phyloP scores from a whole-genome alignment of 2,329 filamentous ascomycete genomes.

The Epichloe gansuensis region DNA sequence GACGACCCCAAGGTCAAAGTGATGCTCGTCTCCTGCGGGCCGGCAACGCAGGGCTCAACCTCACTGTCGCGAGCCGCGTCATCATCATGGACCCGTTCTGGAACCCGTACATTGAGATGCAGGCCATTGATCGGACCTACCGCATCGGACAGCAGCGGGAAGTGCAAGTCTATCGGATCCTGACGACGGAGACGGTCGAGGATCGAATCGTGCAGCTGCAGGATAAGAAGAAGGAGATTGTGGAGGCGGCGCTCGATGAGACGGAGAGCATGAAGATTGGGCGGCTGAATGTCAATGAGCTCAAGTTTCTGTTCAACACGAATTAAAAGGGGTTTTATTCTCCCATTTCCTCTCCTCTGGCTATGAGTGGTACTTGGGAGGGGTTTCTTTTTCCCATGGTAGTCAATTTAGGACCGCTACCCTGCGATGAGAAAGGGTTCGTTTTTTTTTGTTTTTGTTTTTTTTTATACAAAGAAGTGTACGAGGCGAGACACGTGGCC shows the following conservation, averaged over 20 bases:
- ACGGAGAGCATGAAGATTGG: conserved; percentile 53
- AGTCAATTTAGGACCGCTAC: too few relatives aligned
- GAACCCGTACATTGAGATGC: conserved; percentile 88
- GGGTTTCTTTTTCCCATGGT: too few relatives aligned
- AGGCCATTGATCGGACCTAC: conserved; percentile 82
- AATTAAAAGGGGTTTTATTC: not conserved
- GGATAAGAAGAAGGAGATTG: conserved; percentile 63
- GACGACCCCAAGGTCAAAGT: conserved; percentile 53
- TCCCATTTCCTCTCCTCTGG: too few relatives aligned
- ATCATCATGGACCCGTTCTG: conserved; percentile 90
- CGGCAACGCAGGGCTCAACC: conserved; percentile 74
- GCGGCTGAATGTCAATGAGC: conserved; percentile 52
- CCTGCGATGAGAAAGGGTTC: too few relatives aligned
- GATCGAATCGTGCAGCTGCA: conserved; percentile 75
- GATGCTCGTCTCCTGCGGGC: conserved; percentile 75
- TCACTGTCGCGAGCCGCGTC: conserved; percentile 71
- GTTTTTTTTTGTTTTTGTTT: too few relatives aligned
- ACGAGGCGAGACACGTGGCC: too few relatives aligned
- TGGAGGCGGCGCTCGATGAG: conserved; percentile 72
- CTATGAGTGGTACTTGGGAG: too few relatives aligned
- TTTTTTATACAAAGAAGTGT: too few relatives aligned
- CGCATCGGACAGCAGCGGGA: conserved; percentile 67
- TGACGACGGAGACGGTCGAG: conserved; percentile 70
- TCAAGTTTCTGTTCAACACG: conserved; percentile 53
- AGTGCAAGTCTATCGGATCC: conserved; percentile 69